Conservation (phyloP, 148 eudicot genomes). For the Rhododendron vialii region DNA sequence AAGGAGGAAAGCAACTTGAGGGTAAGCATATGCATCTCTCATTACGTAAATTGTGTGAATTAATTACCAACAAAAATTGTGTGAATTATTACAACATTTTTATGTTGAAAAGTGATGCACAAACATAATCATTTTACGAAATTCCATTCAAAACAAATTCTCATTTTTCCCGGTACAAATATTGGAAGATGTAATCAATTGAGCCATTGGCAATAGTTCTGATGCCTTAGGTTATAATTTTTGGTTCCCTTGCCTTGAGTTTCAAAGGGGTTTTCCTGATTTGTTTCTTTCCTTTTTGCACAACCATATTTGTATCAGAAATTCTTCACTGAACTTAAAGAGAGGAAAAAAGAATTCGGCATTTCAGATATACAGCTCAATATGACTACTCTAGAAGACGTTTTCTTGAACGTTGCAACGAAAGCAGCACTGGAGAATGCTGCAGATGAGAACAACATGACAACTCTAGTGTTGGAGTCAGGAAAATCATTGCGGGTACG, state of each 20-base stretch:
- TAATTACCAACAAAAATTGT: background rate
- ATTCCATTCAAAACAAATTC: background rate
- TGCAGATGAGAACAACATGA: too few species aligned
- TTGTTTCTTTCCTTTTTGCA: background rate
- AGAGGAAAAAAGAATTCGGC: too few species aligned
- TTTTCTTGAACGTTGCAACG: too few species aligned
- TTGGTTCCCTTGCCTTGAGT: background rate
- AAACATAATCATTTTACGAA: background rate
- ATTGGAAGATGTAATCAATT: background rate
- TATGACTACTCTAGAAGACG: too few species aligned
- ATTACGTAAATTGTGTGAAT: background rate
- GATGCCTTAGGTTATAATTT: background rate
- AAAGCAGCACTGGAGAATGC: too few species aligned
- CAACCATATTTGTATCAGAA: too few species aligned
- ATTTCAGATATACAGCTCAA: too few species aligned
- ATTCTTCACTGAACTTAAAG: background rate
- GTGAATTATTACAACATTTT: too few species aligned
- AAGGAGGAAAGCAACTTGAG: constrained; percentile 37
- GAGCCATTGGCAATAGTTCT: background rate
- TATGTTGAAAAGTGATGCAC: too few species aligned
- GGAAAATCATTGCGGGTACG: too few species aligned
- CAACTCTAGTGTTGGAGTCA: too few species aligned
- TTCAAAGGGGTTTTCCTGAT: background rate
- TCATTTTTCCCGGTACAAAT: background rate
- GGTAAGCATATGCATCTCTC: constrained; percentile 29